These are phyloP conservation scores for Colletotrichum graminicola DNA, from an alignment of 2,329 filamentous ascomycete species.

Conservation along the genomic window DNA sequence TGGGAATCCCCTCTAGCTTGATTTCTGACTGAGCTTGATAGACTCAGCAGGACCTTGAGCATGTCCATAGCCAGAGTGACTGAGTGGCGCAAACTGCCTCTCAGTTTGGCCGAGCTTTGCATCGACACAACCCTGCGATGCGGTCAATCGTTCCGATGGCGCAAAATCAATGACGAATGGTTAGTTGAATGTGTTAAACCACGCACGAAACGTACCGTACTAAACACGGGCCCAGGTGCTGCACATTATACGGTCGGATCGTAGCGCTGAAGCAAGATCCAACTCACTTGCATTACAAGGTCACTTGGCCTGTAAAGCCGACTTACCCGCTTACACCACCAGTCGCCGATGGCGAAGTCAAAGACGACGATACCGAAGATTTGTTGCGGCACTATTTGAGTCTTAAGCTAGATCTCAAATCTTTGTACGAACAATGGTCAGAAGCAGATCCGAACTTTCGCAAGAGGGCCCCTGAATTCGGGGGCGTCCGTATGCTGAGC, in stretches of 20 bases:
- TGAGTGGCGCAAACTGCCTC: conserved; percentile 89
- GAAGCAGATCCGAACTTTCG: conserved; percentile 87
- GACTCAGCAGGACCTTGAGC: not conserved
- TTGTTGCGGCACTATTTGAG: conserved; percentile 90
- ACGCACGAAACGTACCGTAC: not conserved
- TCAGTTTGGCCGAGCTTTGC: conserved; percentile 86
- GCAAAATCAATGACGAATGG: conserved; percentile 88
- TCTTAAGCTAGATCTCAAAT: conserved; percentile 78
- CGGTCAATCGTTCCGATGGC: conserved; percentile 97
- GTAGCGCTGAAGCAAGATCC: conserved; percentile 87
- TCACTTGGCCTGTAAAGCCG: conserved; percentile 66
- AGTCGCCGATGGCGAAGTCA: conserved; percentile 43
- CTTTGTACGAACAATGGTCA: conserved; percentile 90
- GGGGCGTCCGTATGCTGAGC: conserved; percentile 89
- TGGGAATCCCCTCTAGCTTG: not conserved
- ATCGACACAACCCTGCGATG: conserved; percentile 95
- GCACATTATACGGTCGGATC: conserved; percentile 86
- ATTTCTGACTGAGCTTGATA: not conserved
- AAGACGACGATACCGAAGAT: conserved; percentile 76
- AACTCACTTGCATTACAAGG: conserved; percentile 82
- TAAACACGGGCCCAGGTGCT: conserved; percentile 67
- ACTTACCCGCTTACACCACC: conserved; percentile 39
- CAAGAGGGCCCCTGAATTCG: conserved; percentile 86
- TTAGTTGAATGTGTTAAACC: conserved; percentile 50
- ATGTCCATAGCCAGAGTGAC: conserved; percentile 64